Evolutionary conservation across 306 rosid genomes (phyloP), one percentile per base, ranked within the genome.

Genomic region (Cicer arietinum): DNA sequence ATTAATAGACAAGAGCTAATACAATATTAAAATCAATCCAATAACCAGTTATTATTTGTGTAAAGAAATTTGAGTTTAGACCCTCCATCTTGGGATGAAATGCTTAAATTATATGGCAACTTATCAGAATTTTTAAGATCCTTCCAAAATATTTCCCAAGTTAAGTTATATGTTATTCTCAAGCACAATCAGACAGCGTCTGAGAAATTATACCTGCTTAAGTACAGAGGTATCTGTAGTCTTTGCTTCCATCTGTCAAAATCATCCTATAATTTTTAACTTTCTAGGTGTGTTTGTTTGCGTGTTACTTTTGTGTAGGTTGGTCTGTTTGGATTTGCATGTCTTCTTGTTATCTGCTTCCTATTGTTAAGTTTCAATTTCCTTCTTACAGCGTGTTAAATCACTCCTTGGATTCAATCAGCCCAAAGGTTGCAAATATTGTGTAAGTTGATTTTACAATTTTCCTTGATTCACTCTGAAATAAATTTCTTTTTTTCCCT

Each of bases 341-440:
- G 43, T 17, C 37, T 69, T n/a, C 59, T 51, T 12, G 43, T 74
- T 67, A 50, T 73, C 52, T 77, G 17, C 66, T 80, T 46, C 54
- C 42, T 73, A 62, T 76, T 78, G 59, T 84, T 74, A 42, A 60
- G 11, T 69, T 74, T 45, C 61, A 71, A 4, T 60, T 83, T 50
- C 73, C 59, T 82, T 82, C 52, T 74, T 77, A 48, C 89, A 94
- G 99, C 88, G 75, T 65, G 78, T 80, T 77, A 70, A 73, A 74
- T 84, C 75, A 71, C 64, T 58, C 37, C 65, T 67, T 67, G 75
- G 79, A 68, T 50, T 51, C 44, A 81, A 77, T 68, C 77, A 56
- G 68, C 83, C 61, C 5, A 84, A 39, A 41, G 89, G 87, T 63
- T 94, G 98, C 93, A 82, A 78, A 75, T 89, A 92, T 81, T 94